Base-by-base conservation (phyloP, 768 basidiomycete species). In the Suillus discolor region DNA sequence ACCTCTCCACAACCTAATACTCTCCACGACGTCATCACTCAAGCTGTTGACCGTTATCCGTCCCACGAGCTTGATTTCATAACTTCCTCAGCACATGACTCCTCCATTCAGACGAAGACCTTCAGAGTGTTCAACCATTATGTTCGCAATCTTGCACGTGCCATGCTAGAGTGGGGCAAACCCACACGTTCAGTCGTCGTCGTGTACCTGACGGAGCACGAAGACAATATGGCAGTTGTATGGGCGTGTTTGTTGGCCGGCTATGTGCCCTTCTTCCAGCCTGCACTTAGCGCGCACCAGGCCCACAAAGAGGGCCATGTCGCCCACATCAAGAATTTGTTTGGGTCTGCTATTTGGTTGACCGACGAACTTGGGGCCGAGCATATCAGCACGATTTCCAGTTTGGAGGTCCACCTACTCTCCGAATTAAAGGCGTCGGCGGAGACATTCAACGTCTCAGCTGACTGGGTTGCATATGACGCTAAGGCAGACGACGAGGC, bases 221-320 rank as follows among this genome's bases (percentile, higher is more conserved):
- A 77, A 59, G 76, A 76, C 53, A 76, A 77, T 53, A 76, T 77
- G 75, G 69, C 67, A 2, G 76, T 76, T 7, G 63, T 76, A 20
- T 76, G 75, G 75, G 75, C 75, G 0, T 76, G 73, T 61, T 61
- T 76, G 1, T 64, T 76, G 36, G 76, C 75, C 4, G 75, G 75
- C 23, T 72, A 68, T 62, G 67, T 76, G 0, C 75, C 76, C 20
- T 76, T 76, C 65, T 65, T 76, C 60, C 75, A 76, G 51, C 76
- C 75, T 25, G 70, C 75, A 0, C 62, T 78, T 54, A 78, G 76
- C 45, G 75, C 76, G 36, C 73, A 76, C 39, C 75, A 77, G 60
- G 67, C 74, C 1, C 74, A 75, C 57, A 73, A 74, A 36, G 74
- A 76, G 15, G 72, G 66, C 4, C 74, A 76, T 54, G 66, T 78